Evolutionary conservation across 2,329 filamentous ascomycete species (phyloP).

Genomic region (Xylariaceae sp.): DNA sequence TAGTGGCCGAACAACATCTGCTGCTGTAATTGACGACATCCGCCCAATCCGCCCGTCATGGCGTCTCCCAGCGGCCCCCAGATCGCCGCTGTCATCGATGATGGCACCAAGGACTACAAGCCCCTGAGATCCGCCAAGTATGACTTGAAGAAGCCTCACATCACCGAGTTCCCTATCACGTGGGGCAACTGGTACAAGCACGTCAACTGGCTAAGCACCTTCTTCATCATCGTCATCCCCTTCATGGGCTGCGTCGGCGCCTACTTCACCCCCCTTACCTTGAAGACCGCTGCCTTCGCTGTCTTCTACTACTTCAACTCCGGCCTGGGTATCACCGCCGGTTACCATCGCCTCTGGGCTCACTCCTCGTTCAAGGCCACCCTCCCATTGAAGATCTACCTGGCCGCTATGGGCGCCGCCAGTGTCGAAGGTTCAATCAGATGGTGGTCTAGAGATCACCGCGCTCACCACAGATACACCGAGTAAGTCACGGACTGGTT

Average conservation of each 20-base stretch:
- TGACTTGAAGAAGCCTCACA: conserved; percentile 70
- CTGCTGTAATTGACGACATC: conserved; percentile 29
- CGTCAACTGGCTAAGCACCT: conserved; percentile 88
- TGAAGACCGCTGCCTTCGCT: conserved; percentile 40
- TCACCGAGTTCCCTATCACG: conserved; percentile 77
- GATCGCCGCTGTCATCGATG: conserved; percentile 42
- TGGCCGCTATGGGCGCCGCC: conserved; percentile 43
- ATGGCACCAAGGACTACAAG: conserved; percentile 35
- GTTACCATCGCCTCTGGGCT: conserved; percentile 38
- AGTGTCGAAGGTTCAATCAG: conserved; percentile 46
- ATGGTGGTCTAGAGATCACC: conserved; percentile 47
- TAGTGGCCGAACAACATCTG: conserved; percentile 17
- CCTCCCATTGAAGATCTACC: conserved; percentile 42
- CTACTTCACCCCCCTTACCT: conserved; percentile 63
- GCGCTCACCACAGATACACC: conserved; percentile 48
- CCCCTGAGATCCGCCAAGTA: conserved; percentile 44
- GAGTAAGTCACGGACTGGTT: conserved; percentile 27
- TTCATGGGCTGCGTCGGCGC: conserved; percentile 66
- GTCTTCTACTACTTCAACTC: conserved; percentile 35
- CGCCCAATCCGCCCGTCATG: conserved; percentile 33
- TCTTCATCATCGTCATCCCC: conserved; percentile 73
- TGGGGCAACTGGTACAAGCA: conserved; percentile 84
- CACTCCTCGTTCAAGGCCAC: conserved; percentile 44
- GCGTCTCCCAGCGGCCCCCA: conserved; percentile 33
- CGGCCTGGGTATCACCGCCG: conserved; percentile 35